Evolutionary conservation across 345 rosid genomes (phyloP), one percentile per base, ranked within the genome.

Genomic region (Salix exigua): DNA sequence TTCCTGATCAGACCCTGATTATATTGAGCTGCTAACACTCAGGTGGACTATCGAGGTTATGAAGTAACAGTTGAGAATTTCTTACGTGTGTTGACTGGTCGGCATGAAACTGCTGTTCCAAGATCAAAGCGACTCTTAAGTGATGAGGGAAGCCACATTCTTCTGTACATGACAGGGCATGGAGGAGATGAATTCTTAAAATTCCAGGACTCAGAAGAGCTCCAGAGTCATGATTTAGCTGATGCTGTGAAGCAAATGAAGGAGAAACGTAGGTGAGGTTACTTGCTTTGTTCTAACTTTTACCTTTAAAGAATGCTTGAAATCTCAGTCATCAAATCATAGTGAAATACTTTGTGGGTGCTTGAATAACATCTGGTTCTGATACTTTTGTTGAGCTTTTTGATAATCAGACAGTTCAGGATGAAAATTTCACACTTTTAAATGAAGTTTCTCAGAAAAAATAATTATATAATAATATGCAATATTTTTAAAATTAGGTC

Each of bases 201-300:
- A 83, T 96, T 96, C 82, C 98, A 96, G 85, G 99, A 96, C 78
- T 89, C 97, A 9, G 97, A 96, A 71, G 98, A 96, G 84, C 95
- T 96, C 73, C 99, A 96, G 74, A 96, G 98, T 84, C 99, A 96
- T 77, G 99, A 96, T 88, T 88, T 93, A 83, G 99, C 99, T 72
- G 99, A 96, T 92, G 98, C 92, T 72, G 97, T 96, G 74, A 96
- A 92, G 85, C 99, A 96, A 85, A 93, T 96, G 98, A 96, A 96
- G 85, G 99, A 96, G 79, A 96, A 96, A 89, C 89, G 33, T 75
- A 88, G 97, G 99, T 96, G 74, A 75, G 72, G 73, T 38, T 79
- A 48, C 6, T 37, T 68, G 51, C 64, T 68, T 31, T 14, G 60
- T 77, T 38, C 62, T 23, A 31, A 72, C 60, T 83, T 62, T 73